These are phyloP conservation scores for Cercospora zeina DNA, from an alignment of 2,329 filamentous ascomycete genomes.

Conservation along the genomic window DNA sequence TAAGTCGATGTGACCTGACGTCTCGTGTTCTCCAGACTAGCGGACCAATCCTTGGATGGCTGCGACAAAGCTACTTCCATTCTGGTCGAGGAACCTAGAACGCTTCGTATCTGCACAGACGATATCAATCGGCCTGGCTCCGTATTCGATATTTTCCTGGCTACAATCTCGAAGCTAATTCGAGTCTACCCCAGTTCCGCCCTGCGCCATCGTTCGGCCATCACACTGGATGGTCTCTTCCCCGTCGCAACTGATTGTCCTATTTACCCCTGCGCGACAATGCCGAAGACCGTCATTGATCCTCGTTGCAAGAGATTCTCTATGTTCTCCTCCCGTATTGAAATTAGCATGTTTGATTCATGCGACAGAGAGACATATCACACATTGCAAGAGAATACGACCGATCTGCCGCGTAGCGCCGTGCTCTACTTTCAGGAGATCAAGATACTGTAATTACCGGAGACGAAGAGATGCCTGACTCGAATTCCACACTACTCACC, in stretches of 20 bases:
- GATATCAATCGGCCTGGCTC: neutral
- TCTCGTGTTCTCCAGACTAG: neutral
- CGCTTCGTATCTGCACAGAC: neutral
- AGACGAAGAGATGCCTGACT: no score
- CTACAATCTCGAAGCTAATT: neutral
- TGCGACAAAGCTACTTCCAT: neutral
- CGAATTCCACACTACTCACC: no score
- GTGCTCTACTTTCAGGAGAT: no score
- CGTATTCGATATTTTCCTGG: neutral
- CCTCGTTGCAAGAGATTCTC: neutral
- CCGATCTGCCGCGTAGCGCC: neutral
- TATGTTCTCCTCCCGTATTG: no score
- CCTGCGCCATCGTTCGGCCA: neutral
- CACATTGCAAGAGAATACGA: neutral
- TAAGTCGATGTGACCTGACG: constrained; percentile 1
- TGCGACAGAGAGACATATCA: no score
- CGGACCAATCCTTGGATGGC: neutral
- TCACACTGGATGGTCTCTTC: neutral
- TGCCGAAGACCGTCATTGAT: neutral
- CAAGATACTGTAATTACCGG: no score
- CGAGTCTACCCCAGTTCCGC: neutral
- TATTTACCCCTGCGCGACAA: neutral
- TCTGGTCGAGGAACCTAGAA: neutral
- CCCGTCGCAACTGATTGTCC: neutral
- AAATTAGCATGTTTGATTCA: no score